Conservation (phyloP, 108 stramenopile species). For the Stephanodiscus triporus region DNA sequence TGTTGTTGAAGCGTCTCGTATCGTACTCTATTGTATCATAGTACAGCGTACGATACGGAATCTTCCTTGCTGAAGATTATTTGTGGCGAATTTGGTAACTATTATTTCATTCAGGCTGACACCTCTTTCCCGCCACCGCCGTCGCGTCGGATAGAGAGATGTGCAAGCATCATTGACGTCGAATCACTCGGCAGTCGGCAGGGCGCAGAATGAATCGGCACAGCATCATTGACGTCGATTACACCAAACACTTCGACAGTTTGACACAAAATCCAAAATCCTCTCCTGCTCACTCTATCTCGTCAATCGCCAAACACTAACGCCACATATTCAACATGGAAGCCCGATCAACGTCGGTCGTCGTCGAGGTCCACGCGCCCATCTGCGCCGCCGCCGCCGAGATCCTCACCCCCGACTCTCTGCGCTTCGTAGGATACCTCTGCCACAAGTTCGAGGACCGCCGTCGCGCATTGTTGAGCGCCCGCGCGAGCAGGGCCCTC, state of each 20-base stretch:
- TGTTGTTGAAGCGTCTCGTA: too few species aligned
- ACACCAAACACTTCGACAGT: neutral
- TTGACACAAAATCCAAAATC: too few species aligned
- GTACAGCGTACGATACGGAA: too few species aligned
- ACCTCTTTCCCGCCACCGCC: neutral
- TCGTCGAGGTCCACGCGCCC: conserved; percentile 74
- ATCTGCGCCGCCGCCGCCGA: conserved; percentile 70
- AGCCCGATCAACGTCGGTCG: conserved; percentile 62
- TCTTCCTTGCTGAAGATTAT: too few species aligned
- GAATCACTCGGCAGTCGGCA: too few species aligned
- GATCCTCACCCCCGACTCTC: conserved; percentile 77
- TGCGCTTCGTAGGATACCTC: conserved; percentile 80
- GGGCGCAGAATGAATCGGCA: too few species aligned
- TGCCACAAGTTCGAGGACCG: conserved; percentile 77
- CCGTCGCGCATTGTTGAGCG: conserved; percentile 62
- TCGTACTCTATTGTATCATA: too few species aligned
- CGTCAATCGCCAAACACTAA: neutral
- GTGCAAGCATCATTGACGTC: neutral
- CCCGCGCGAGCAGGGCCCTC: conserved; percentile 55
- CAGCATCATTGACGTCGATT: neutral
- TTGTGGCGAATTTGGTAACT: too few species aligned
- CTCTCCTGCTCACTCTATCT: too few species aligned
- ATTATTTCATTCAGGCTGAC: too few species aligned
- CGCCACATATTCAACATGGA: conserved; percentile 54
- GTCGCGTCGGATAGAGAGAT: too few species aligned